Base-by-base conservation (phyloP, 192 early-diverging fungal species). In the Linderina pennispora region DNA sequence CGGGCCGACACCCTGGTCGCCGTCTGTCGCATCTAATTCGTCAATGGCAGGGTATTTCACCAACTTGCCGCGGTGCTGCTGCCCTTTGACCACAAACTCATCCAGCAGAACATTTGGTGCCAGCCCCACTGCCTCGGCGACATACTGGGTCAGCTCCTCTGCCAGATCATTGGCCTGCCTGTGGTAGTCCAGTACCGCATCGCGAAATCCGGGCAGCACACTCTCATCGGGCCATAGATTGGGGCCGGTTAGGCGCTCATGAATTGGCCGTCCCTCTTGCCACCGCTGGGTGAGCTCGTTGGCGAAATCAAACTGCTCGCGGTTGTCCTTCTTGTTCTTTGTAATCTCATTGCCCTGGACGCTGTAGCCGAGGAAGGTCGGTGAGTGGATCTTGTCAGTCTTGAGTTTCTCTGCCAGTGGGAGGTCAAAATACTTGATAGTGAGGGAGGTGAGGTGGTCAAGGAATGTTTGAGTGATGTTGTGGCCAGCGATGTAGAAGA, bases 361-460 rank as follows among this genome's bases (percentile, higher is more conserved):
- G 24, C 47, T 78, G 47, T 80, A 82, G 2, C 82, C 82, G 11
- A 80, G 62, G 36, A 80, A 82, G 23, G 79, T 78, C 17, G 77
- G 66, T 11, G 70, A 75, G 36, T 79, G 66, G 11, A 55, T 69
- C 48, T 79, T 77, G 31, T 76, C 56, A 22, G 77, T 58, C 33
- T 75, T 73, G 23, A 74, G 40, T 45, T 82, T 84, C 25, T 79
- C 74, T 21, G 71, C 67, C 1, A 78, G 32, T 1, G 80, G 77
- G 15, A 82, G 55, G 3, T 64, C 65, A 58, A 84, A 82, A 40
- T 74, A 82, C 3, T 43, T 52, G 6, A 35, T 33, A 2, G 62
- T 43, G 5, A 15, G 32, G 33, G 17, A 21, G 3, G 52, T 40
- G 5, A 56, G 45, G 2, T 38, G 20, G 13, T 66, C 42, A 36